Percentiles rank a stretch among this genome's conserved stretches.
Conservation (phyloP, 805 yeast genomes). For the Lipomyces yamanashiensis region DNA sequence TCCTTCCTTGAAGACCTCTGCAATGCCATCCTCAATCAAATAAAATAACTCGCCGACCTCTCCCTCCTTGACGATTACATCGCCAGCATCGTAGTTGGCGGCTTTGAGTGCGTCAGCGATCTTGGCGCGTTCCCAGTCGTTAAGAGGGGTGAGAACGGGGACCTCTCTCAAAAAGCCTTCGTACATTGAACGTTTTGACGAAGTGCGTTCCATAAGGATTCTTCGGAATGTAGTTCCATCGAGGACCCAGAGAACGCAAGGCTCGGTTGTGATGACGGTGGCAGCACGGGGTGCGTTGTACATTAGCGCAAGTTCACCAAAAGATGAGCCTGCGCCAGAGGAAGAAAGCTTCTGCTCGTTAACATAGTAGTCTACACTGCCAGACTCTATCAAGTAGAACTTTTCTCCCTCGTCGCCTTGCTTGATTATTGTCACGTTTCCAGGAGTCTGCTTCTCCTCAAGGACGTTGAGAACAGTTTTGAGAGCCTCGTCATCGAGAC, state of each 20-base stretch:
- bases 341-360: constrained; percentile 71
- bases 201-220: constrained; percentile 86
- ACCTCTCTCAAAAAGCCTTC: constrained; percentile 87
- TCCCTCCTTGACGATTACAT: constrained; percentile 80
- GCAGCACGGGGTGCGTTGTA: constrained; percentile 98
- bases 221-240: constrained; percentile 92
- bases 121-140: constrained; percentile 82
- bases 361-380: constrained; percentile 79
- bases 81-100: constrained; percentile 70
- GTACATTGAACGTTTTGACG: constrained; percentile 86
- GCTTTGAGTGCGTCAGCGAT: constrained; percentile 93
- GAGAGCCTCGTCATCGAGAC: constrained; percentile 76
- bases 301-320: constrained; percentile 97
- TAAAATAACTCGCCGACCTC: constrained; percentile 80
- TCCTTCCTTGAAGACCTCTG: constrained; percentile 68
- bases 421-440: constrained; percentile 59
- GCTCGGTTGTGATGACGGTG: constrained; percentile 72
- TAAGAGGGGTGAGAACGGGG: constrained; percentile 73
- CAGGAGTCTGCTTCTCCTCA: constrained; percentile 63
- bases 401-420: constrained; percentile 97
- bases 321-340: constrained; percentile 84
- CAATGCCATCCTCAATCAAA: constrained; percentile 78
- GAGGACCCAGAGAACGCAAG: constrained; percentile 81
- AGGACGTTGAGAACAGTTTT: constrained; percentile 82
- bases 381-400: constrained; percentile 84